These are phyloP conservation scores for Lolium perenne DNA, from an alignment of 176 grass and related monocot species.

Conservation along the genomic window DNA sequence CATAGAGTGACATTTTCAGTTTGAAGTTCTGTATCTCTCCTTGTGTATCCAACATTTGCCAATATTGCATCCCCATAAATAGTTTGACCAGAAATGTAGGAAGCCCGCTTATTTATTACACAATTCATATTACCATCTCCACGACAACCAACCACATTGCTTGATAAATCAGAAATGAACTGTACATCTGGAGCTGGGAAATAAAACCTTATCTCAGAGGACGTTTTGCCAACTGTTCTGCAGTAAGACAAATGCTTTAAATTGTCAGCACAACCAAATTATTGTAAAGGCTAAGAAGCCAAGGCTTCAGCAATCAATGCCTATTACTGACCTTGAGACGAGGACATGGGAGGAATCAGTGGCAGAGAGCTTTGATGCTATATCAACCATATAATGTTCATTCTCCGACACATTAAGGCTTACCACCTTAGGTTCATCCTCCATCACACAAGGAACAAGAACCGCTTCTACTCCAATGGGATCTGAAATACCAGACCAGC, in stretches of 20 bases:
- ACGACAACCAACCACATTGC: constrained; percentile 24
- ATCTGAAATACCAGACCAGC: constrained; percentile 42
- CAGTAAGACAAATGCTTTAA: constrained; percentile 47
- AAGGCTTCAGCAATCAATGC: constrained; percentile 30
- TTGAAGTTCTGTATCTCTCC: constrained; percentile 73
- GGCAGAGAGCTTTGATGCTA: constrained; percentile 64
- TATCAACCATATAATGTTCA: constrained; percentile 82
- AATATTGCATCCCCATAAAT: constrained; percentile 91
- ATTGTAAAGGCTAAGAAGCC: background rate
- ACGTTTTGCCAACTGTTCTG: constrained; percentile 95
- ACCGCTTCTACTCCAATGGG: constrained; percentile 60
- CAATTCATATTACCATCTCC: constrained; percentile 42
- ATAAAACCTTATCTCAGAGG: constrained; percentile 89
- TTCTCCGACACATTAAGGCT: constrained; percentile 58
- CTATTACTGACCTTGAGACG: constrained; percentile 69
- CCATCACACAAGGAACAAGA: constrained; percentile 61
- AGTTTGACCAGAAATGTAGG: constrained; percentile 85
- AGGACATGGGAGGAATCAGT: constrained; percentile 70
- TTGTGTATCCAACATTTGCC: constrained; percentile 84
- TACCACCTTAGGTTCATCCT: constrained; percentile 61
- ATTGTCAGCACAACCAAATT: constrained; percentile 37
- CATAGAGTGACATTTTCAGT: constrained; percentile 74
- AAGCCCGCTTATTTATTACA: constrained; percentile 74
- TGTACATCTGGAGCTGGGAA: constrained; percentile 62
- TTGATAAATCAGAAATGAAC: constrained; percentile 52